Conservation (phyloP, 2,329 filamentous ascomycete genomes). For the Penicillium sp. region DNA sequence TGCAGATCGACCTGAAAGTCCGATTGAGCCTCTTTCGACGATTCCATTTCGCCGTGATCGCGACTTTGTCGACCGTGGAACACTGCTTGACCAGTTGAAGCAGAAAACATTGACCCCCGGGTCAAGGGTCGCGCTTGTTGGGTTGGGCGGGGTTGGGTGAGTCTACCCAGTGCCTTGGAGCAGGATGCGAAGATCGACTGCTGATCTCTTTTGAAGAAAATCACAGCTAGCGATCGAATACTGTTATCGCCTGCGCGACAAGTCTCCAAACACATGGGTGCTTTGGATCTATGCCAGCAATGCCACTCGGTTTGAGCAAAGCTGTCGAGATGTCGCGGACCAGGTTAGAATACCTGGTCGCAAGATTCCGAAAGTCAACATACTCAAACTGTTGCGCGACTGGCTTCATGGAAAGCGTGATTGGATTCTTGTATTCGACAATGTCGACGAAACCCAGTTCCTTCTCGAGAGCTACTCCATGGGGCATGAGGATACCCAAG, state of each 20-base stretch:
- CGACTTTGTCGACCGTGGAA: slow-evolving; percentile 18
- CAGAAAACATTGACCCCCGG: slow-evolving; percentile 15
- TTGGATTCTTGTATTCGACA: slow-evolving; percentile 31
- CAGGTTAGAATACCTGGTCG: slow-evolving; percentile 15
- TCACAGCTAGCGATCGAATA: slow-evolving; percentile 45
- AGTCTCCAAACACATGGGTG: slow-evolving; percentile 32
- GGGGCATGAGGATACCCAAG: not conserved
- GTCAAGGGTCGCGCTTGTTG: slow-evolving; percentile 16
- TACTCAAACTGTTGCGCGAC: slow-evolving; percentile 30
- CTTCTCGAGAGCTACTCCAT: not conserved
- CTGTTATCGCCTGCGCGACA: slow-evolving; percentile 30
- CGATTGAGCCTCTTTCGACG: slow-evolving; percentile 9
- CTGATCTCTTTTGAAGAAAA: slow-evolving; percentile 26
- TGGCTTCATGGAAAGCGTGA: slow-evolving; percentile 18
- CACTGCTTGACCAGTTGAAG: slow-evolving; percentile 26
- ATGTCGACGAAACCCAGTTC: slow-evolving; percentile 20
- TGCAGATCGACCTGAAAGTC: slow-evolving; percentile 13
- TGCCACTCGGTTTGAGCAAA: slow-evolving; percentile 5
- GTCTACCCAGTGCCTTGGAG: not conserved
- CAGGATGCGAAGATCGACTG: too few species aligned
- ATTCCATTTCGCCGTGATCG: slow-evolving; percentile 21
- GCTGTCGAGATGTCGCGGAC: too few species aligned
- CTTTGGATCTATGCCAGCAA: slow-evolving; percentile 44
- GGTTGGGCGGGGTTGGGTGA: slow-evolving; percentile 10
- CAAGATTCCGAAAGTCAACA: slow-evolving; percentile 32